Base-by-base conservation (phyloP, 805 yeast genomes). In the Ogataea salicorniae region DNA sequence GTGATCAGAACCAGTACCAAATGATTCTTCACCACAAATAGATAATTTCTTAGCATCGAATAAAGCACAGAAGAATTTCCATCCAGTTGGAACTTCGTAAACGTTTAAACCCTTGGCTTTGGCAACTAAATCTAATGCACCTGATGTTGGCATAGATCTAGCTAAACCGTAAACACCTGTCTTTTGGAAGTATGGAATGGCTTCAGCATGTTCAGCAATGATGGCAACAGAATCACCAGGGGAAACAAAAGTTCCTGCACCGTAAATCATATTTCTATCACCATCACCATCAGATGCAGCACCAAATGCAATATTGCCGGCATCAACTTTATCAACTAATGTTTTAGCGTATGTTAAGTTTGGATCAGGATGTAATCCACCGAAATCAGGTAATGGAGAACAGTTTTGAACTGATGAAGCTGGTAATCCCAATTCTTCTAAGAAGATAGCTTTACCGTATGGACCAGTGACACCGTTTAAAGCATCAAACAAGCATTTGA, bases 251-350 rank as follows among this genome's bases (percentile, higher is more conserved):
- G 97, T 79, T 41, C 85, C 85, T 37, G 88, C 89, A 50, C 99
- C 99, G 67, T 94, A 94, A 61, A 92, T 92, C 99, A 92, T 92
- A 68, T 92, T 92, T 72, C 99, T 82, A 66, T 92, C 99, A 67
- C 99, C 99, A 60, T 92, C 99, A 68, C 99, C 99, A 64, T 89
- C 99, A n/a, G 96, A 86, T 8, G 98, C 98, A 36, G 98, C 98
- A 54, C 99, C 99, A 65, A 92, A 92, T 7, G 92, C 87, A 55
- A 91, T 87, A 49, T 80, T 71, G 49, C 86, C 86, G 18, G 68
- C 63, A 62, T 94, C 97, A n/a, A 92, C 99, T 54, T 77, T 77
- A 34, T 80, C 84, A 18, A 92, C 99, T 53, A 92, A 75, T 17
- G 96, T 81, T 50, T 77, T 80, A 11, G 98, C 99, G 63, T 94